These are phyloP conservation scores for Rhizoctonia solani DNA, from an alignment of 1,284 basidiomycete genomes.

Conservation along the genomic window DNA sequence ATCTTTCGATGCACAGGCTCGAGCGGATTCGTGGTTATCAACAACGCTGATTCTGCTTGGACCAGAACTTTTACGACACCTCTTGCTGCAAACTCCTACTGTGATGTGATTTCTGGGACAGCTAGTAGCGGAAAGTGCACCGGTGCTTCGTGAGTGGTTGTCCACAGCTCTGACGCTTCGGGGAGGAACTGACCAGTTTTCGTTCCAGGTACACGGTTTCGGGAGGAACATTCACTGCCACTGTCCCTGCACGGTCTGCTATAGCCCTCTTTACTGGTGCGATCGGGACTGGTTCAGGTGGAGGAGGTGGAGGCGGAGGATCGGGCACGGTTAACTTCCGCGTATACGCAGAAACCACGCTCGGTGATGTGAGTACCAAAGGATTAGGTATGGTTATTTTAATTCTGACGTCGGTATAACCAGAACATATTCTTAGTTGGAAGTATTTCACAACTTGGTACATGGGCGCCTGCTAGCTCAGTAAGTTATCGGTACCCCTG, in stretches of 20 bases:
- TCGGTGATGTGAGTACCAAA: constrained; percentile 11
- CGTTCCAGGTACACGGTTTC: constrained; percentile 59
- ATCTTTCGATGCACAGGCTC: no score
- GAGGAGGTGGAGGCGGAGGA: no score
- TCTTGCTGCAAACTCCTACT: constrained; percentile 61
- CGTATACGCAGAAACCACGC: constrained; percentile 29
- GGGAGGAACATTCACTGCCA: constrained; percentile 57
- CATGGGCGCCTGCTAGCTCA: constrained; percentile 31
- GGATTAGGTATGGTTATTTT: background rate
- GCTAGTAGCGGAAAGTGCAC: constrained; percentile 51
- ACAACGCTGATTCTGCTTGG: constrained; percentile 63
- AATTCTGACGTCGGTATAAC: background rate
- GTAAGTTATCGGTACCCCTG: background rate
- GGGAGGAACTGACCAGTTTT: background rate
- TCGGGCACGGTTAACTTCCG: constrained; percentile 20
- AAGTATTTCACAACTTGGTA: constrained; percentile 27
- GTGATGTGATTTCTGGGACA: constrained; percentile 62
- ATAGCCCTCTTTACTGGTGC: constrained; percentile 62
- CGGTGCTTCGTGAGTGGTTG: constrained; percentile 50
- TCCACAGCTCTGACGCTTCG: background rate
- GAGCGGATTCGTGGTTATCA: constrained; percentile 65
- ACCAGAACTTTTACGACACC: constrained; percentile 58
- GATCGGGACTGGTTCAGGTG: no score
- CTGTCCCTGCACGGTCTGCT: constrained; percentile 58
- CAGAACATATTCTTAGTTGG: constrained; percentile 37